A percentile compares a stretch with the other conserved stretches of the same genome.
Evolutionary conservation across 495 filamentous ascomycete species (phyloP).

Genomic region (Hamigera avellanea): DNA sequence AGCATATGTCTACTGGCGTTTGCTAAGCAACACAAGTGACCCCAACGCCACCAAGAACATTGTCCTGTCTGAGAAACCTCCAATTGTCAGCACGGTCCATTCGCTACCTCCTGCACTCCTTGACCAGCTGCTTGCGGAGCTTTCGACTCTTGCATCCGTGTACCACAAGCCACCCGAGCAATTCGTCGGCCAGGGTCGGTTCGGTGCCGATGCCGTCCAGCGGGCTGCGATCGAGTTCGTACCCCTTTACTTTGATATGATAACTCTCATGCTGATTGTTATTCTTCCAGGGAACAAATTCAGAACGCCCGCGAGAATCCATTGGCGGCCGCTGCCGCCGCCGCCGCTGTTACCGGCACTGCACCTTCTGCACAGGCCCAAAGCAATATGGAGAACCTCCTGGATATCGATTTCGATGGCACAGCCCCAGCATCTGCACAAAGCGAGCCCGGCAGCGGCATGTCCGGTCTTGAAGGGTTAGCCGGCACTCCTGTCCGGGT

Average conservation of each 20-base stretch:
- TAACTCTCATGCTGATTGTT: constrained; percentile 6
- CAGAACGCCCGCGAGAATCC: constrained; percentile 90
- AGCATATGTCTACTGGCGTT: constrained; percentile 96
- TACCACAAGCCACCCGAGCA: constrained; percentile 97
- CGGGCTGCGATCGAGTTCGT: constrained; percentile 79
- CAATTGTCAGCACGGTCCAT: constrained; percentile 86
- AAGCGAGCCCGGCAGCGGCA: constrained; percentile 47
- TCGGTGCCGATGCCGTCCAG: constrained; percentile 89
- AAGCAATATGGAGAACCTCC: constrained; percentile 82
- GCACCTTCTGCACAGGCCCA: constrained; percentile 40
- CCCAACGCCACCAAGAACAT: constrained; percentile 78
- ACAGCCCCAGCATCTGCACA: constrained; percentile 82
- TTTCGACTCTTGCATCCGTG: constrained; percentile 96
- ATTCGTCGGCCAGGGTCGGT: constrained; percentile 90
- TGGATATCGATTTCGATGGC: constrained; percentile 98
- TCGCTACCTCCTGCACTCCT: constrained; percentile 74
- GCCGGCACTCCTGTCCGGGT: constrained; percentile 73
- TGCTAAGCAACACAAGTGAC: constrained; percentile 76
- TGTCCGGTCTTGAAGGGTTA: constrained; percentile 60
- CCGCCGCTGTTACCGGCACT: constrained; percentile 50
- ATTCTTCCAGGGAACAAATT: constrained; percentile 55
- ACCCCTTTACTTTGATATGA: background rate
- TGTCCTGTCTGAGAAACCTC: constrained; percentile 85
- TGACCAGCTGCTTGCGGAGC: constrained; percentile 74
- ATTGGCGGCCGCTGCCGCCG: constrained; percentile 72